Conservation (phyloP, 345 rosid genomes). For the Camelina hispida region DNA sequence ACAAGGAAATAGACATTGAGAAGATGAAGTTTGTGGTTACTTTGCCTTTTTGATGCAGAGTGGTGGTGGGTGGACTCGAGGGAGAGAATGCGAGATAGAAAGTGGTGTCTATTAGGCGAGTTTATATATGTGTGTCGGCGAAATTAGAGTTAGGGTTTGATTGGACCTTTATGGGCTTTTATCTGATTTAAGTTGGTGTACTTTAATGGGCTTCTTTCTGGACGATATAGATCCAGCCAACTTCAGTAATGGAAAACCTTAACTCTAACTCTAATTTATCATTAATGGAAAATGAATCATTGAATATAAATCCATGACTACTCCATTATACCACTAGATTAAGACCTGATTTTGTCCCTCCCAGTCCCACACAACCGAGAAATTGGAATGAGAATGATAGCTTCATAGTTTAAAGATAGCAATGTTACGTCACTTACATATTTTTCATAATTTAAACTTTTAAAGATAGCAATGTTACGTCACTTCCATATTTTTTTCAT, state of each 20-base stretch:
- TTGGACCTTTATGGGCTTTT: slow-evolving; percentile 21
- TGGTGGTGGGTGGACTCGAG: too few relatives aligned
- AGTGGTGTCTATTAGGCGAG: not conserved
- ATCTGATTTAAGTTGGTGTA: too few relatives aligned
- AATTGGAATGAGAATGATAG: not conserved
- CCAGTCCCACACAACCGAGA: not conserved
- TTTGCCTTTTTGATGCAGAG: slow-evolving; percentile 1
- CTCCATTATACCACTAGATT: not conserved
- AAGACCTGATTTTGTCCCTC: not conserved
- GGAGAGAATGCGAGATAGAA: not conserved
- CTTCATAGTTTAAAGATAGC: not conserved
- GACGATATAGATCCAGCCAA: too few relatives aligned
- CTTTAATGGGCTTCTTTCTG: not conserved
- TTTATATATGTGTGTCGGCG: slow-evolving; percentile 11
- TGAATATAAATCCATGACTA: too few relatives aligned
- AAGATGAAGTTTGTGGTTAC: not conserved
- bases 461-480: not conserved
- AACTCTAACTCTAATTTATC: too few relatives aligned
- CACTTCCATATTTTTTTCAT: not conserved
- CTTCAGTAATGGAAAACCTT: too few relatives aligned
- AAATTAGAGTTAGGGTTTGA: slow-evolving; percentile 29
- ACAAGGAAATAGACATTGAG: not conserved
- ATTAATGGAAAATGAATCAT: too few relatives aligned
- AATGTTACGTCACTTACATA: not conserved
- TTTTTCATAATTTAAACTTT: too few relatives aligned